These are phyloP conservation scores for Salvia hispanica DNA, from an alignment of 257 asterid species.

Conservation along the genomic window DNA sequence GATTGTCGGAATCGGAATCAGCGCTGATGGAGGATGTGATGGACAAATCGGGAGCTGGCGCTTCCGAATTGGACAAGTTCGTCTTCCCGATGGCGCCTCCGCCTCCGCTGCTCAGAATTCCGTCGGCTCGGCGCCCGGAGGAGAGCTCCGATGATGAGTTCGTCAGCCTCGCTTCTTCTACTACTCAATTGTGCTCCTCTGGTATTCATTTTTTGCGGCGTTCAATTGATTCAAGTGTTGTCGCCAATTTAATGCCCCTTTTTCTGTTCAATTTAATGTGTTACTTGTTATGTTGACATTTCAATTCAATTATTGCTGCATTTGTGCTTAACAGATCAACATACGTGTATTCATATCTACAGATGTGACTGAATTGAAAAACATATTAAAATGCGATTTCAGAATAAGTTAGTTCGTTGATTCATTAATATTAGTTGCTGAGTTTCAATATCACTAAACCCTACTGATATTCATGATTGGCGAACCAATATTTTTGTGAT, in stretches of 20 bases:
- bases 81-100: conserved; percentile 76
- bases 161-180: conserved; percentile 84
- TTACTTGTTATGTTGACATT: conserved; percentile 5
- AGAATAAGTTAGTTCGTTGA: too few species aligned
- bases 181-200: conserved; percentile 77
- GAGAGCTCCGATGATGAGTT: conserved; percentile 59
- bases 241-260: conserved; percentile 3
- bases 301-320: conserved; percentile 14
- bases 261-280: background rate
- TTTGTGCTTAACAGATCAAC: background rate
- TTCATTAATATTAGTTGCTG: too few species aligned
- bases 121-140: conserved; percentile 39
- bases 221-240: conserved; percentile 5
- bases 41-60: conserved; percentile 62
- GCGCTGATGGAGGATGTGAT: conserved; percentile 79
- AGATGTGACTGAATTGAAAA: too few species aligned
- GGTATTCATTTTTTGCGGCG: conserved; percentile 43
- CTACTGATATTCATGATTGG: too few species aligned
- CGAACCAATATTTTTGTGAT: too few species aligned
- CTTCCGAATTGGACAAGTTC: conserved; percentile 72
- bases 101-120: conserved; percentile 71
- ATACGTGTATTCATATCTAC: too few species aligned
- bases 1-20: conserved; percentile 70
- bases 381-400: too few species aligned
- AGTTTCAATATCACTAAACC: too few species aligned